These are phyloP conservation scores for Wickerhamiella spandovensis DNA, from an alignment of 805 yeast species.

Conservation along the genomic window DNA sequence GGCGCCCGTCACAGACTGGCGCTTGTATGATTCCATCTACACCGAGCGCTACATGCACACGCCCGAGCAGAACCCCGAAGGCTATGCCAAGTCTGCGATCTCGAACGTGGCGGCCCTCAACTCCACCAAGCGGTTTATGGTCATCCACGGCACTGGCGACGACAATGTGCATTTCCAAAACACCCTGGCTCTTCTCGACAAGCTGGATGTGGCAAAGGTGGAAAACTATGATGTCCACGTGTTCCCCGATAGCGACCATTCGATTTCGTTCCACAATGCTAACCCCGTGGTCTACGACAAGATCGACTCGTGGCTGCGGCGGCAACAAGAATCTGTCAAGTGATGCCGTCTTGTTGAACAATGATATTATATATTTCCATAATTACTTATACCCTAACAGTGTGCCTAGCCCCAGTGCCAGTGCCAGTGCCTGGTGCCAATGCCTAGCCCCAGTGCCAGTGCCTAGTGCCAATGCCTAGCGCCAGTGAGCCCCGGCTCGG, in stretches of 20 bases:
- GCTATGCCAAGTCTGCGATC: constrained; percentile 49
- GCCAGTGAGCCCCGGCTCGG: too few relatives aligned
- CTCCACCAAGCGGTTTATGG: constrained; percentile 49
- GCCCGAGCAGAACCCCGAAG: constrained; percentile 51
- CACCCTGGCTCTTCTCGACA: constrained; percentile 63
- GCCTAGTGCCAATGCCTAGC: too few relatives aligned
- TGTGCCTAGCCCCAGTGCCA: too few relatives aligned
- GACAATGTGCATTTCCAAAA: constrained; percentile 96
- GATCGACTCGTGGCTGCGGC: constrained; percentile 52
- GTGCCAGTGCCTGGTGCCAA: too few relatives aligned
- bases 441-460: too few relatives aligned
- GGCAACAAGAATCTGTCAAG: constrained; percentile 6
- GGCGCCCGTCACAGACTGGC: constrained; percentile 96
- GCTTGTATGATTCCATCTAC: constrained; percentile 79
- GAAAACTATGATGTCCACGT: constrained; percentile 83
- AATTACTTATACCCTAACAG: not conserved
- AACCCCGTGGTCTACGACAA: constrained; percentile 58
- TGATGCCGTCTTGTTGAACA: not conserved
- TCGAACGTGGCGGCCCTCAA: constrained; percentile 43
- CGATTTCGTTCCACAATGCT: constrained; percentile 70
- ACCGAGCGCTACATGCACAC: constrained; percentile 91
- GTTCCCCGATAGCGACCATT: constrained; percentile 89
- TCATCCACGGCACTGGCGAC: constrained; percentile 96
- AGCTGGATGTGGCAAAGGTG: constrained; percentile 53
- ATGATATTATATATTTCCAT: not conserved